Percentiles rank a stretch among this genome's conserved stretches.
phyloP scores from a whole-genome alignment of 2,329 filamentous ascomycete species.

The Diaporthe capsici region DNA sequence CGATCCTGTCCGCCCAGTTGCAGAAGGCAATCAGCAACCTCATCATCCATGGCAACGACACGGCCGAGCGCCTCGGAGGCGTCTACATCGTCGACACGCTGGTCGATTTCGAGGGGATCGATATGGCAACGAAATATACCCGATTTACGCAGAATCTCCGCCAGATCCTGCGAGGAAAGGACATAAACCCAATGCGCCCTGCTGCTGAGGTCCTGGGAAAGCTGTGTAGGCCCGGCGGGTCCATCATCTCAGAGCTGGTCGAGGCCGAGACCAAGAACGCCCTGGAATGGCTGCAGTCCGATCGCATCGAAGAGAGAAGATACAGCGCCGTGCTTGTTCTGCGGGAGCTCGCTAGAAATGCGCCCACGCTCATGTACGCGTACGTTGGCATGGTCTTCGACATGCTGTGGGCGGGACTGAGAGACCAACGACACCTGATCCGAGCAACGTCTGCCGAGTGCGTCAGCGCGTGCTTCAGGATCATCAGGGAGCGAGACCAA shows the following conservation, averaged over 20 bases:
- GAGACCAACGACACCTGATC: conserved; percentile 92
- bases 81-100: conserved; percentile 92
- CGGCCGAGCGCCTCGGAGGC: conserved; percentile 89
- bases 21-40: conserved; percentile 73
- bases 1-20: conserved; percentile 68
- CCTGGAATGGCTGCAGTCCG: conserved; percentile 95
- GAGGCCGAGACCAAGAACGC: conserved; percentile 97
- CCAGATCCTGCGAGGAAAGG: conserved; percentile 89
- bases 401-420: conserved; percentile 93
- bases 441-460: conserved; percentile 92
- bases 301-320: conserved; percentile 91
- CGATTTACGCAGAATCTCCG: conserved; percentile 93
- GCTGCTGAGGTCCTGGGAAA: conserved; percentile 91
- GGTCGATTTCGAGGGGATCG: conserved; percentile 96
- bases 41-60: conserved; percentile 88
- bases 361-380: conserved; percentile 93
- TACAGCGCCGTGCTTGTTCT: conserved; percentile 95
- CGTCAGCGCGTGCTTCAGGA: conserved; percentile 94
- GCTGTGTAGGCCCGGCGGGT: conserved; percentile 91
- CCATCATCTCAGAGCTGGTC: conserved; percentile 93
- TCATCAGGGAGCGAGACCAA: conserved; percentile 92
- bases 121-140: conserved; percentile 92
- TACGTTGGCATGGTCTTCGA: conserved; percentile 97
- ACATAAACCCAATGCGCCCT: conserved; percentile 90
- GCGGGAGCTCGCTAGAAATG: conserved; percentile 90